Conservation (phyloP, 78 protist genomes). For the Kipferlia bialata region DNA sequence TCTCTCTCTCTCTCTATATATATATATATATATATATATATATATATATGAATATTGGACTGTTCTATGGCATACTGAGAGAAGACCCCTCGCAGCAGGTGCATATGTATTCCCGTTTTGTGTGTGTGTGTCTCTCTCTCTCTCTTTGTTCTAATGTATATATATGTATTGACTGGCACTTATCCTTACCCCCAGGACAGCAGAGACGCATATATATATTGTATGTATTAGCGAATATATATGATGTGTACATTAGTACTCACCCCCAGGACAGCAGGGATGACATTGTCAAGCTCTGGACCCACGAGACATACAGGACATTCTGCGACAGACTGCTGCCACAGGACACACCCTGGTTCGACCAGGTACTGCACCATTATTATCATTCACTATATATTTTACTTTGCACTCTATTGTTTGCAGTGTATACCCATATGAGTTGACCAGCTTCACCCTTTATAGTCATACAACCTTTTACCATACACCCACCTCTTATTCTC, state of each 20-base stretch:
- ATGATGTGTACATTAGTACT: too few species aligned
- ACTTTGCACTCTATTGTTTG: too few species aligned
- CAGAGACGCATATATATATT: too few species aligned
- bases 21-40: not conserved
- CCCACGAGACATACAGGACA: constrained; percentile 37
- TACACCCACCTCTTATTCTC: not conserved
- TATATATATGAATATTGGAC: not conserved
- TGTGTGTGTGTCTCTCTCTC: too few species aligned
- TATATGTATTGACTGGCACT: too few species aligned
- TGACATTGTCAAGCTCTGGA: constrained; percentile 30
- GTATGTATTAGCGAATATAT: too few species aligned
- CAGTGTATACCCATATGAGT: too few species aligned
- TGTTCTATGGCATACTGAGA: not conserved
- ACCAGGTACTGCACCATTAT: constrained; percentile 1
- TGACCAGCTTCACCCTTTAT: too few species aligned
- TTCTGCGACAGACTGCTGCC: constrained; percentile 39
- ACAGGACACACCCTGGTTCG: constrained; percentile 18
- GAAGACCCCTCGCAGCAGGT: not conserved
- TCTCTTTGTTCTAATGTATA: too few species aligned
- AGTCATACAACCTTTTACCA: too few species aligned
- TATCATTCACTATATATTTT: not conserved
- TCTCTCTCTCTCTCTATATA: too few species aligned
- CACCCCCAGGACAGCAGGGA: constrained; percentile 9
- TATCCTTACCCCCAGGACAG: too few species aligned
- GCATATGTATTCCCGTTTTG: not conserved